phyloP scores from a whole-genome alignment of 1,284 basidiomycete species.

The Wallemia ichthyophaga region DNA sequence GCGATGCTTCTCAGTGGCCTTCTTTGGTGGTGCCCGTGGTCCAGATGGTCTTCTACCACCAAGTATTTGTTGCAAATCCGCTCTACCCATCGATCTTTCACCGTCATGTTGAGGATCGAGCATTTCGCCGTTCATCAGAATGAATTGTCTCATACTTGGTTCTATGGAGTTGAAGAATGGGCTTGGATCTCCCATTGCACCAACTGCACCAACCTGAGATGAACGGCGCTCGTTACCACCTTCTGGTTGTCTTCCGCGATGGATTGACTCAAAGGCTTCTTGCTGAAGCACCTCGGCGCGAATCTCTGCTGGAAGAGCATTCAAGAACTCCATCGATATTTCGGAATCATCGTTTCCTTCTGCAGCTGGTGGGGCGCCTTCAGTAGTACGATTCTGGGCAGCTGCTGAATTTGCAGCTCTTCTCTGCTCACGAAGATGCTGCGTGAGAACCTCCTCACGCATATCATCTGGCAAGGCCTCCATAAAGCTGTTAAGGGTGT shows the following conservation, averaged over 20 bases:
- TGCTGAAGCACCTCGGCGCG: conserved; percentile 90
- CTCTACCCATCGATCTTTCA: background rate
- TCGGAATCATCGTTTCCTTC: conserved; percentile 36
- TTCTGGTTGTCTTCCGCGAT: conserved; percentile 24
- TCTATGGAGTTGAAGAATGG: background rate
- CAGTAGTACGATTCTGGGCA: background rate
- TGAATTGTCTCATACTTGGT: conserved; percentile 3
- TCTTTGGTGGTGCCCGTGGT: background rate
- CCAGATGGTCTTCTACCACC: background rate
- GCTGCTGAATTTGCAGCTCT: background rate
- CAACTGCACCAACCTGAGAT: background rate
- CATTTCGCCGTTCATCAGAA: background rate
- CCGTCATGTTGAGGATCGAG: background rate
- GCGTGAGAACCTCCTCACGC: conserved; percentile 91
- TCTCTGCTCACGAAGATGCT: conserved; percentile 64
- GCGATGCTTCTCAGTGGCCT: conserved; percentile 11
- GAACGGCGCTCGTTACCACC: background rate
- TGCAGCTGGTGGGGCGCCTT: conserved; percentile 24
- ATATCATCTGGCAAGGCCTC: conserved; percentile 95
- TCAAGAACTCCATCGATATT: conserved; percentile 80
- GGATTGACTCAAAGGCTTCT: conserved; percentile 50
- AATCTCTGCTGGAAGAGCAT: conserved; percentile 82
- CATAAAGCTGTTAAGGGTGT: conserved; percentile 35
- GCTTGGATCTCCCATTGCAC: too few relatives aligned
- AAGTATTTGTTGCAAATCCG: background rate